Percentiles rank a stretch among this genome's conserved stretches.
Evolutionary conservation across 106 monocot species (phyloP).

Genomic region (Apostasia shenzhenica): DNA sequence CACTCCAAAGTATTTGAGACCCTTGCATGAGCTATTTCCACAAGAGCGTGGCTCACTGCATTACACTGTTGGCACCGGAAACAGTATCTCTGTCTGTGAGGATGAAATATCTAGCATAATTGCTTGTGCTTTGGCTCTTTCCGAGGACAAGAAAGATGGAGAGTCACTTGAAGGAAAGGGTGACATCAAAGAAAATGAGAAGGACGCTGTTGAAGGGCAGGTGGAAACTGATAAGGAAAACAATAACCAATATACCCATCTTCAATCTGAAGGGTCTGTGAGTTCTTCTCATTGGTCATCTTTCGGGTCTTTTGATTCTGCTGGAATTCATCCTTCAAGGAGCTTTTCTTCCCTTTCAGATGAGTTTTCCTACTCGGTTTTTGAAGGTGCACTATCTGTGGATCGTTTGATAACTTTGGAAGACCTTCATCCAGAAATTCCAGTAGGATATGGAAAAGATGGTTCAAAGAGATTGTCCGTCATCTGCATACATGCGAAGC

Average conservation of each 20-base stretch:
- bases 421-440: constrained; percentile 51
- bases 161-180: neutral
- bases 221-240: constrained; percentile 15
- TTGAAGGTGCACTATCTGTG: constrained; percentile 24
- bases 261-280: constrained; percentile 18
- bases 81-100: constrained; percentile 46
- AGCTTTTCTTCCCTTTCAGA: constrained; percentile 40
- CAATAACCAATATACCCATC: constrained; percentile 13
- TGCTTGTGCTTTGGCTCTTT: constrained; percentile 41
- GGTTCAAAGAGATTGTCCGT: constrained; percentile 28
- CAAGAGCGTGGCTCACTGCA: constrained; percentile 29
- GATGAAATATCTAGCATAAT: constrained; percentile 82
- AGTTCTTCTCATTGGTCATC: constrained; percentile 36
- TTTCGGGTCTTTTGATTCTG: constrained; percentile 30
- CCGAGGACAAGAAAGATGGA: constrained; percentile 19
- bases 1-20: constrained; percentile 38
- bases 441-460: constrained; percentile 24
- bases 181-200: constrained; percentile 10
- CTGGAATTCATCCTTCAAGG: constrained; percentile 26
- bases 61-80: constrained; percentile 35
- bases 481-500: constrained; percentile 28
- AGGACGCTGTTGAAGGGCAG: constrained; percentile 25
- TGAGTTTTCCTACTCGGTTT: constrained; percentile 32
- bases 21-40: constrained; percentile 18
- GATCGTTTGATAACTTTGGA: constrained; percentile 27